These are phyloP conservation scores for Amanita pallidorosea DNA, from an alignment of 768 basidiomycete genomes.

Conservation along the genomic window DNA sequence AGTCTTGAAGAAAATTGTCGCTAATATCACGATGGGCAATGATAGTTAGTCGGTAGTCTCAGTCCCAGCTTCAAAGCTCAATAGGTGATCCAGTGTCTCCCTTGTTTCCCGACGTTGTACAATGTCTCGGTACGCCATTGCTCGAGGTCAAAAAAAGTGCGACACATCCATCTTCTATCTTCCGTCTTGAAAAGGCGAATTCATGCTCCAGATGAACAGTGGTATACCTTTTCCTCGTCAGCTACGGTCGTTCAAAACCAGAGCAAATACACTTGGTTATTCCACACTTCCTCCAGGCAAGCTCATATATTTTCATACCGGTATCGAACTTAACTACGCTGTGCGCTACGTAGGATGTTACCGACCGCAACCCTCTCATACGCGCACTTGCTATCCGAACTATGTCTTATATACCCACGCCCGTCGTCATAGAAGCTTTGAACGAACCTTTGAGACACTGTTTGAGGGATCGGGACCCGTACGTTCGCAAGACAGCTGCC, in stretches of 20 bases:
- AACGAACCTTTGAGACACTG: constrained; percentile 87
- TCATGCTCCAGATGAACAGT: constrained; percentile 36
- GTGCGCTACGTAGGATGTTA: constrained; percentile 67
- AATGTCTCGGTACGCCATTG: constrained; percentile 89
- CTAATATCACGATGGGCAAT: constrained; percentile 99
- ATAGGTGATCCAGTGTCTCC: constrained; percentile 63
- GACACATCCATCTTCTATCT: background rate
- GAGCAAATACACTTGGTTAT: constrained; percentile 91
- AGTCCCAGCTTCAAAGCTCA: constrained; percentile 7
- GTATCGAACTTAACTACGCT: constrained; percentile 4
- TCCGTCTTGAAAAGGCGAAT: constrained; percentile 5
- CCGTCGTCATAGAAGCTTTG: constrained; percentile 75
- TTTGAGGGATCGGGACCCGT: constrained; percentile 90
- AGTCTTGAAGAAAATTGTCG: constrained; percentile 93
- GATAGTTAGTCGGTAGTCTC: constrained; percentile 65
- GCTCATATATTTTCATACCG: constrained; percentile 9
- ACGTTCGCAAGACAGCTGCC: constrained; percentile 97
- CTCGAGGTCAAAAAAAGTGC: constrained; percentile 98
- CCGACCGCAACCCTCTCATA: constrained; percentile 92
- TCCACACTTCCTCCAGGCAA: constrained; percentile 79
- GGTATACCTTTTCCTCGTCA: constrained; percentile 96
- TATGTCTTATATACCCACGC: constrained; percentile 97
- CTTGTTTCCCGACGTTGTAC: constrained; percentile 90
- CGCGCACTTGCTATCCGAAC: constrained; percentile 96
- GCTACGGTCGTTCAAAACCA: constrained; percentile 89